These are phyloP conservation scores for Penicillium sp. DNA, from an alignment of 2,329 filamentous ascomycete genomes.

Conservation along the genomic window DNA sequence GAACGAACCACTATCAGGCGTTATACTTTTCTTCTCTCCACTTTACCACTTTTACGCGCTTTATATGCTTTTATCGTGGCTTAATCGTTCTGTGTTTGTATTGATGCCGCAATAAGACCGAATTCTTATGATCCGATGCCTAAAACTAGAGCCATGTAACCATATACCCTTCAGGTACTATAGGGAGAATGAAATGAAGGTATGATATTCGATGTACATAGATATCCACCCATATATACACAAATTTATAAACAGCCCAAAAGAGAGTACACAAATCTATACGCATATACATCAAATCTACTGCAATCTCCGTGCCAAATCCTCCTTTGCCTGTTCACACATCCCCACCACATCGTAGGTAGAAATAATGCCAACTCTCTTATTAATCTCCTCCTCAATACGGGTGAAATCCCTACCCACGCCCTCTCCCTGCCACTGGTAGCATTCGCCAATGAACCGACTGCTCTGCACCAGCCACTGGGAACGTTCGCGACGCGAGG, in stretches of 20 bases:
- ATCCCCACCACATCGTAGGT: not conserved
- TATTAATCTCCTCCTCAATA: constrained; percentile 21
- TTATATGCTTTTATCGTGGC: not conserved
- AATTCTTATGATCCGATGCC: too few species aligned
- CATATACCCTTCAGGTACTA: too few species aligned
- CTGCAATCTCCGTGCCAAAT: not conserved
- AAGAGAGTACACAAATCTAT: too few species aligned
- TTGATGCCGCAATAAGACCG: not conserved
- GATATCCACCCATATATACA: too few species aligned
- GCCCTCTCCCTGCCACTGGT: constrained; percentile 25
- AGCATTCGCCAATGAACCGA: constrained; percentile 36
- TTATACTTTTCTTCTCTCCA: not conserved
- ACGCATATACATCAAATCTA: not conserved
- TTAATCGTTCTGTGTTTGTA: not conserved
- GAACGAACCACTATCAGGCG: not conserved
- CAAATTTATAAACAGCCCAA: too few species aligned
- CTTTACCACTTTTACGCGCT: not conserved
- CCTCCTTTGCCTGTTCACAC: not conserved
- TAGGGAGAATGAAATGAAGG: too few species aligned
- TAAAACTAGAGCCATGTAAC: too few species aligned
- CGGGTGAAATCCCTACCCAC: constrained; percentile 25
- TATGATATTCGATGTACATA: too few species aligned
- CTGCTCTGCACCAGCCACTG: constrained; percentile 52
- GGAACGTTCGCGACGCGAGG: constrained; percentile 45
- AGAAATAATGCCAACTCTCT: constrained; percentile 14